Base-by-base conservation (phyloP, 352 stramenopile species). In the Saprolegnia diclina region DNA sequence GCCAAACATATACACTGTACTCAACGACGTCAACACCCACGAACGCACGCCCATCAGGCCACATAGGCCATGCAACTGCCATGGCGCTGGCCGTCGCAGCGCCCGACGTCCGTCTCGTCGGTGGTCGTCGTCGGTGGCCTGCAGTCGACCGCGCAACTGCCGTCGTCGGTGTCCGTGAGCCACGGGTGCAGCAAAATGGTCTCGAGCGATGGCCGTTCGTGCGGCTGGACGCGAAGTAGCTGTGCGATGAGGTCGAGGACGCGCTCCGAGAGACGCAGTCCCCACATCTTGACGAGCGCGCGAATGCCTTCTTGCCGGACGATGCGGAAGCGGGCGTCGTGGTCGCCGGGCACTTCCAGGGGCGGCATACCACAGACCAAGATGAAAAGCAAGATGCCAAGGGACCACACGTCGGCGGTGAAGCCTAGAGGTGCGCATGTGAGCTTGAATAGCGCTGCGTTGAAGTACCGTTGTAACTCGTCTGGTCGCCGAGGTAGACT, bases 381-480 rank as follows among this genome's bases (percentile, higher is more conserved):
- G 59, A 88, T 82, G 54, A 89, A 89, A 56, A 89, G 56, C 55
- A 89, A 56, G 24, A 90, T 77, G 0, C 81, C 81, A 6, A 90
- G 77, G 38, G 81, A 90, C 81, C 81, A 88, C 40, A 89, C 71
- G 52, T 89, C 81, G 5, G 79, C 78, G 26, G 77, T 72, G 9
- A 88, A 67, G 10, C 77, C 81, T 45, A 87, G 70, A 69, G 83
- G 85, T 37, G 59, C 64, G n/a, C 35, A 40, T 11, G 4, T 16
- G 24, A 57, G 32, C 40, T n/a, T 35, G 4, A 29, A 57, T 26
- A 5, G 29, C 6, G 10, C 6, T 21, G 40, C 40, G 14, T 2
- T 14, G 29, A 48, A 4, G 40, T 42, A 69, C 63, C 63, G 22
- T 69, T 69, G 53, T 69, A 69, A 4, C 63, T 29, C 13, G 62